These are phyloP conservation scores for Coemansia sp. DNA, from an alignment of 192 early-diverging fungal species.

Conservation along the genomic window DNA sequence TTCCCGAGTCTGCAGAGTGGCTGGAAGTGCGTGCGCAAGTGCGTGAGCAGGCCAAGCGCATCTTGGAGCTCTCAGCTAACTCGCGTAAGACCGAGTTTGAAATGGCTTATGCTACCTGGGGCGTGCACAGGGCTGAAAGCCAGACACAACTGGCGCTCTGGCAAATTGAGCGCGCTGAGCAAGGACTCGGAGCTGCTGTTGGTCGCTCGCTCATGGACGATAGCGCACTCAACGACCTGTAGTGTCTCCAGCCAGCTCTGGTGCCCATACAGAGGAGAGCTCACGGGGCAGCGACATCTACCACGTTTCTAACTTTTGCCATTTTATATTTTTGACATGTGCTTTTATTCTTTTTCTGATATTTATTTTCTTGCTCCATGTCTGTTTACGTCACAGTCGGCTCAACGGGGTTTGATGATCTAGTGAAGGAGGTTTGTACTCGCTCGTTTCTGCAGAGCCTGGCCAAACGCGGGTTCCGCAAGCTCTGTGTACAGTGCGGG, in stretches of 20 bases:
- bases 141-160: constrained; percentile 40
- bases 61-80: constrained; percentile 24
- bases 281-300: background rate
- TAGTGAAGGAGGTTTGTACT: constrained; percentile 57
- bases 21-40: constrained; percentile 27
- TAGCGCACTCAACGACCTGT: constrained; percentile 17
- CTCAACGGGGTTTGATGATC: constrained; percentile 83
- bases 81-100: constrained; percentile 39
- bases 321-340: background rate
- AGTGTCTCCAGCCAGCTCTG: background rate
- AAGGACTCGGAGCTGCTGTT: constrained; percentile 23
- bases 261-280: background rate
- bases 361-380: constrained; percentile 7
- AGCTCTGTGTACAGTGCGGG: constrained; percentile 73
- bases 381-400: constrained; percentile 84
- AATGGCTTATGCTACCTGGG: constrained; percentile 30
- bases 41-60: constrained; percentile 32
- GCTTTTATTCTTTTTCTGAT: background rate
- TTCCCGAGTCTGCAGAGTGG: constrained; percentile 30
- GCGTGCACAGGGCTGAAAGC: constrained; percentile 34
- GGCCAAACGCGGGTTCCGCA: constrained; percentile 49
- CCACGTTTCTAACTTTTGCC: background rate
- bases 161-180: constrained; percentile 52
- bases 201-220: constrained; percentile 20
- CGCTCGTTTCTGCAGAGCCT: constrained; percentile 54